Evolutionary conservation across 73 alveolate genomes (phyloP).

Genomic region (Symbiodinium pilosum): DNA sequence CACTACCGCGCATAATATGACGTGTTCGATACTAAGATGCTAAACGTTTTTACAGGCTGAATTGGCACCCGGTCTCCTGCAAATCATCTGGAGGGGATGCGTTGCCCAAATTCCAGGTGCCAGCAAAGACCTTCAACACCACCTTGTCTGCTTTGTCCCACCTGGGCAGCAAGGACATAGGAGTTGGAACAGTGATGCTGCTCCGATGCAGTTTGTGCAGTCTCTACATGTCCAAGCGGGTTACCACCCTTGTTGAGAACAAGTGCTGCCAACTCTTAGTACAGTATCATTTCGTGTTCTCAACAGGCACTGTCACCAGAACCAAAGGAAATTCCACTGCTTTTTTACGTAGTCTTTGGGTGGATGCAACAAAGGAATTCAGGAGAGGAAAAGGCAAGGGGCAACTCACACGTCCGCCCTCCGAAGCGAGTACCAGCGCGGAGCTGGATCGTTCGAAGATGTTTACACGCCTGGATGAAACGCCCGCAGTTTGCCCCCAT

Average conservation of each 20-base stretch:
- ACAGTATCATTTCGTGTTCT: no score
- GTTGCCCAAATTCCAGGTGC: conserved; percentile 81
- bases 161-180: conserved; percentile 1
- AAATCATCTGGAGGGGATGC: conserved; percentile 30
- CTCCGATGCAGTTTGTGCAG: no score
- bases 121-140: conserved; percentile 68
- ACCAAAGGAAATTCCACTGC: no score
- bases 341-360: no score
- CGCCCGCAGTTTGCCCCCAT: conserved; percentile 94
- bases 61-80: neutral
- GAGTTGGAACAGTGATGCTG: no score
- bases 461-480: conserved; percentile 70
- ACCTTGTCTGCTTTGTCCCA: conserved; percentile 84
- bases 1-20: neutral
- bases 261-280: no score
- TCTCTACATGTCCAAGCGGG: no score
- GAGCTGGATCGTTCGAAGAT: conserved; percentile 5
- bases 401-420: conserved; percentile 52
- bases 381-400: neutral
- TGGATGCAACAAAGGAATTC: no score
- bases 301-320: no score
- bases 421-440: conserved; percentile 45
- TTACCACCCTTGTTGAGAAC: no score
- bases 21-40: no score
- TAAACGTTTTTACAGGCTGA: neutral